phyloP scores from a whole-genome alignment of 2,329 filamentous ascomycete species.

The Trichophyton simii region DNA sequence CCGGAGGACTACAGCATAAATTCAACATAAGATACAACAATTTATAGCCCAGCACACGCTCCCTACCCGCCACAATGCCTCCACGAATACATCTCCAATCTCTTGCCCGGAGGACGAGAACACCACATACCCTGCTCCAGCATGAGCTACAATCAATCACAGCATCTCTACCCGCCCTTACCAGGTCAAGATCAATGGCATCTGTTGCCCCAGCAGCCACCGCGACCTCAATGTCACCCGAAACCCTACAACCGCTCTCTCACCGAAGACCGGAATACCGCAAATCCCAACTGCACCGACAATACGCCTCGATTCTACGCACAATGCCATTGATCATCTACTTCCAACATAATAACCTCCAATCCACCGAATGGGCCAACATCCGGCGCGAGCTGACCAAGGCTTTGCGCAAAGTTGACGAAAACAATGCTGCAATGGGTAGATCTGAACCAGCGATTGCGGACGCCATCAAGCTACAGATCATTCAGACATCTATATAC shows the following conservation, averaged over 20 bases:
- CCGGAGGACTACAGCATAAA: neutral
- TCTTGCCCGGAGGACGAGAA: conserved; percentile 15
- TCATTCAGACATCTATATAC: conserved; percentile 82
- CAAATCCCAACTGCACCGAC: conserved; percentile 76
- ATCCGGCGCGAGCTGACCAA: conserved; percentile 56
- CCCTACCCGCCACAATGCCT: conserved; percentile 35
- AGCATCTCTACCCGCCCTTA: conserved; percentile 3
- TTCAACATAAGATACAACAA: neutral
- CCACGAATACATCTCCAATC: conserved; percentile 38
- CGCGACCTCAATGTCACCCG: conserved; percentile 14
- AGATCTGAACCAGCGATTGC: conserved; percentile 36
- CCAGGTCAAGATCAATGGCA: conserved; percentile 8
- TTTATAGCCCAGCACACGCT: neutral
- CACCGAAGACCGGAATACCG: conserved; percentile 75
- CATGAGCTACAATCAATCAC: conserved; percentile 19
- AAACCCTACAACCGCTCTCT: conserved; percentile 62
- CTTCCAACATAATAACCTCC: conserved; percentile 70
- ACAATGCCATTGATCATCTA: conserved; percentile 75
- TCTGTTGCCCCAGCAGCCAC: conserved; percentile 31
- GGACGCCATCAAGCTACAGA: conserved; percentile 60
- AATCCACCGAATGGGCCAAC: conserved; percentile 60
- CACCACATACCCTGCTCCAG: conserved; percentile 18
- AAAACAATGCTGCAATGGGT: conserved; percentile 49
- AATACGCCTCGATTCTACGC: conserved; percentile 78
- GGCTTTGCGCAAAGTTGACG: conserved; percentile 52